Base-by-base conservation (phyloP, 2,329 filamentous ascomycete genomes). In the Fusarium hainanense region DNA sequence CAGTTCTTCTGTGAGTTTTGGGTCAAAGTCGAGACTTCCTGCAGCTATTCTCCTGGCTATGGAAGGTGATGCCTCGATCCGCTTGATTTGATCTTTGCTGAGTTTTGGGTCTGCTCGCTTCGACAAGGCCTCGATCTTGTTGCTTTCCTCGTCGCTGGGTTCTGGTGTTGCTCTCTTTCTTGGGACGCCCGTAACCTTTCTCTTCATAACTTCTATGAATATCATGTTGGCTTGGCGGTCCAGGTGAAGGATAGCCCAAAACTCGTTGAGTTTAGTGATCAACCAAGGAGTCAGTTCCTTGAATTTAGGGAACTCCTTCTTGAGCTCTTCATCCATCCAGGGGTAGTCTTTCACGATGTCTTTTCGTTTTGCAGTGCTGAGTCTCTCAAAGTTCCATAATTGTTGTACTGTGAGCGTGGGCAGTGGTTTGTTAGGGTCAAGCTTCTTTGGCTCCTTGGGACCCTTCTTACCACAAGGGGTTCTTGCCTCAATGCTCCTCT, bases 231-330 rank as follows among this genome's bases (percentile, higher is more conserved):
- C 54, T 2, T 40, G 30, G 7, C 20, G 18, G 13, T 43, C 25
- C 10, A 60, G 14, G 3, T 25, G 5, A 25, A 65, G 50, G 4
- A 16, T 12, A 23, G 41, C 62, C 21, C 59, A 65, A 16, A 66
- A 23, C 18, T 37, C 23, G 23, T 65, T 65, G 41, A 65, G 62
- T 32, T 60, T 60, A 25, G 34, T n/a, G 30, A 65, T 65, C 20
- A 66, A 25, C 5, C 30, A 9, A 16, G 47, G 28, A 23, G 18
- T 51, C 32, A 63, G 25, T 27, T 51, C 41, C n/a, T 65, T n/a
- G 9, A 14, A 42, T 9, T n/a, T 21, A 12, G 41, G 21, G 11
- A 59, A 65, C 10, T 65, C 52, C 34, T 48, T 65, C 34, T 44
- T 59, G 7, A 49, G 21, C 13, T 47, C 28, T 1, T 27, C 21